Conservation (phyloP, 129 eudicot species). For the Daucus carota region DH1_v3.0 NC_030381.2:46407501-46408000, state of each 20-base stretch:
- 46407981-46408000: background rate
- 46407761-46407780: background rate
- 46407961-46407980: background rate
- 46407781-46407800: background rate
- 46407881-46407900: background rate
- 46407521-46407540: background rate
- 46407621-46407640: slow-evolving; percentile 90
- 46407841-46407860: background rate
- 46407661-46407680: slow-evolving; percentile 84
- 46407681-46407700: slow-evolving; percentile 41
- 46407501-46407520: background rate
- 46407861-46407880: background rate
- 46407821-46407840: background rate
- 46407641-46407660: slow-evolving; percentile 62
- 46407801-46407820: background rate
- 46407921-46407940: background rate
- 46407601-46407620: background rate
- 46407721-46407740: background rate
- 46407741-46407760: background rate
- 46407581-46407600: background rate
- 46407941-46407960: background rate
- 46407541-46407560: background rate
- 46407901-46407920: background rate
- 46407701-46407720: background rate
- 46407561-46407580: background rate